Evolutionary conservation across 2,329 filamentous ascomycete genomes (phyloP).

Genomic region (Zasmidium citrigriseum): DNA sequence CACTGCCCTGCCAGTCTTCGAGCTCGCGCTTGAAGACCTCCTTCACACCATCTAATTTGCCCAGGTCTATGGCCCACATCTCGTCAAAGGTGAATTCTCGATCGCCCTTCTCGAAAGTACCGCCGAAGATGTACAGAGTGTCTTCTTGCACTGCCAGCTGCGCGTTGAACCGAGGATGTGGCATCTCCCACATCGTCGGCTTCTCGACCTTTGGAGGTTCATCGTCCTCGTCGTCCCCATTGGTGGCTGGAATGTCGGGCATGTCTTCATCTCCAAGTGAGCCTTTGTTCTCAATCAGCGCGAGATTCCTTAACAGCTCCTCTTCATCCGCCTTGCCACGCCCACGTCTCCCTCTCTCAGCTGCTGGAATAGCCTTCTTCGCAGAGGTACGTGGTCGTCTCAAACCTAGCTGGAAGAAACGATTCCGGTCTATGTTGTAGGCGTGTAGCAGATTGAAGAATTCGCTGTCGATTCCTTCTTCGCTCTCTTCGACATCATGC

Average conservation of each 20-base stretch:
- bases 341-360: slow-evolving; percentile 63
- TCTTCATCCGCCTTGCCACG: slow-evolving; percentile 88
- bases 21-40: slow-evolving; percentile 85
- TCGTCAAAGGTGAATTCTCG: slow-evolving; percentile 96
- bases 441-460: slow-evolving; percentile 93
- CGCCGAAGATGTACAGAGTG: slow-evolving; percentile 89
- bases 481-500: slow-evolving; percentile 53
- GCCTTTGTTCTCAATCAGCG: slow-evolving; percentile 76
- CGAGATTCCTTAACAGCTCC: slow-evolving; percentile 82
- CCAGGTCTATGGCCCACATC: slow-evolving; percentile 89
- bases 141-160: slow-evolving; percentile 90
- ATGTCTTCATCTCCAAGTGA: slow-evolving; percentile 55
- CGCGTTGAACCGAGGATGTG: slow-evolving; percentile 87
- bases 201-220: slow-evolving; percentile 54
- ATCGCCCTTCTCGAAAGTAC: slow-evolving; percentile 93
- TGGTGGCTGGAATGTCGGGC: slow-evolving; percentile 29
- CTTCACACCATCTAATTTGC: slow-evolving; percentile 90
- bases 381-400: slow-evolving; percentile 66
- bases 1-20: slow-evolving; percentile 73
- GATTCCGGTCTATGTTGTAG: slow-evolving; percentile 93
- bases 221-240: slow-evolving; percentile 53
- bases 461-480: slow-evolving; percentile 90
- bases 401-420: slow-evolving; percentile 83
- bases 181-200: slow-evolving; percentile 74
- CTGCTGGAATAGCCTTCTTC: slow-evolving; percentile 53